Conservation (phyloP, 176 grass and related monocot species). For the Musa itinerans region DNA sequence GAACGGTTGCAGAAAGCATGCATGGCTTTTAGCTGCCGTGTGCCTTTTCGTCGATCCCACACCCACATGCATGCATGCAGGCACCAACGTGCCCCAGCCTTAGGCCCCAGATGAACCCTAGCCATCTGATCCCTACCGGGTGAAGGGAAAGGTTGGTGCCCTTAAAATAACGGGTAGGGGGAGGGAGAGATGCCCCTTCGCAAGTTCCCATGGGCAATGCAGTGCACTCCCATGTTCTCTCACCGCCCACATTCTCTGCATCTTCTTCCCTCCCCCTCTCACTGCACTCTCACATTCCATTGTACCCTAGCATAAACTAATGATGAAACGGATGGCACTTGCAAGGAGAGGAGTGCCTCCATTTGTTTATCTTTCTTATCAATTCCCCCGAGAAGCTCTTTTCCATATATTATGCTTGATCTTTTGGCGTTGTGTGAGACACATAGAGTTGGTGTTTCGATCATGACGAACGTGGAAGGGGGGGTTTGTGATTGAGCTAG, state of each 20-base stretch:
- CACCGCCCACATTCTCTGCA: neutral
- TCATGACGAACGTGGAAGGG: neutral
- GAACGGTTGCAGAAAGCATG: neutral
- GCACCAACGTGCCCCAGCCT: neutral
- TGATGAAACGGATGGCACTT: neutral
- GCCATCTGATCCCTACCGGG: neutral
- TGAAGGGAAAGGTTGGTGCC: neutral
- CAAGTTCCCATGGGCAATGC: neutral
- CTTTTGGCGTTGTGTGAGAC: neutral
- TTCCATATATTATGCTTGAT: neutral
- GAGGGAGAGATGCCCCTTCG: neutral
- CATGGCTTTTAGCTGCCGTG: neutral
- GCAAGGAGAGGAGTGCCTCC: neutral
- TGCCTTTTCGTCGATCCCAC: slow-evolving; percentile 1
- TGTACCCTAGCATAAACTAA: neutral
- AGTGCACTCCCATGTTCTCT: slow-evolving; percentile 5
- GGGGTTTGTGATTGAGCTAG: neutral
- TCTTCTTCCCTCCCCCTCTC: neutral
- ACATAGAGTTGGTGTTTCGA: neutral
- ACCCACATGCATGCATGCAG: slow-evolving; percentile 3
- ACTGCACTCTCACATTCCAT: slow-evolving; percentile 5
- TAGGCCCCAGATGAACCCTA: too few relatives aligned
- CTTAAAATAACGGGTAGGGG: neutral
- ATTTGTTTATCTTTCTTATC: slow-evolving; percentile 2
- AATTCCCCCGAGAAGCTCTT: neutral